A percentile compares a stretch with the other conserved stretches of the same genome.
Evolutionary conservation across 306 rosid genomes (phyloP).

Genomic region (Rubus idaeus): DNA sequence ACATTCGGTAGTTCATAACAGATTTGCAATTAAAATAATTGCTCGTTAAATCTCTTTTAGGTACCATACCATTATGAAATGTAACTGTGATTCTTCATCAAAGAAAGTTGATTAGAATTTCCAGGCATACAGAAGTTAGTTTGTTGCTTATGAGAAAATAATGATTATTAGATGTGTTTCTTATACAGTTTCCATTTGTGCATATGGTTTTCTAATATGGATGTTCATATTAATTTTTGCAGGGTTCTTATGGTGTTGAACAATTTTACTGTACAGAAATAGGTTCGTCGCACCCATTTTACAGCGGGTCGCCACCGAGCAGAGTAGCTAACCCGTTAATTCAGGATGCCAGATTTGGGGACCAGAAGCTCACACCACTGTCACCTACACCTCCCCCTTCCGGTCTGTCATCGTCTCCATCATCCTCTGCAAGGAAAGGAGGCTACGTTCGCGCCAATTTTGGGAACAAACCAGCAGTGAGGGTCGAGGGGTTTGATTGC

Average conservation of each 20-base stretch:
- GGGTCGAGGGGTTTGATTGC: slow-evolving; percentile 93
- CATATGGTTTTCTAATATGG: background rate
- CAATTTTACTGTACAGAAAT: slow-evolving; percentile 47
- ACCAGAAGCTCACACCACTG: slow-evolving; percentile 49
- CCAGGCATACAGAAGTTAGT: background rate
- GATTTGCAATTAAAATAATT: background rate
- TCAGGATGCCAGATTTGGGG: slow-evolving; percentile 89
- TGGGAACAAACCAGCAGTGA: slow-evolving; percentile 76
- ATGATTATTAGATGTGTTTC: background rate
- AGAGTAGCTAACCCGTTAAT: slow-evolving; percentile 93
- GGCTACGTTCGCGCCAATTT: slow-evolving; percentile 69
- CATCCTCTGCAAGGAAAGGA: slow-evolving; percentile 65
- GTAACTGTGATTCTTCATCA: background rate
- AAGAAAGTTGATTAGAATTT: background rate
- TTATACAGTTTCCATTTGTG: background rate
- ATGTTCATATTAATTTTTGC: background rate
- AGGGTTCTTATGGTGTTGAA: slow-evolving; percentile 68
- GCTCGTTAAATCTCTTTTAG: background rate
- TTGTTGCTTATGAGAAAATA: too few relatives aligned
- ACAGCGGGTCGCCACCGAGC: slow-evolving; percentile 95
- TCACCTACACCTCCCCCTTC: slow-evolving; percentile 38
- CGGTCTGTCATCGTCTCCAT: slow-evolving; percentile 49
- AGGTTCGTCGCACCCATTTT: slow-evolving; percentile 86
- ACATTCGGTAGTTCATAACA: background rate
- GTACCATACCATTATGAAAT: too few relatives aligned